Evolutionary conservation across 352 stramenopile genomes (phyloP), one percentile per base, ranked within the genome.

Genomic region (Pythium phragmitis): DNA sequence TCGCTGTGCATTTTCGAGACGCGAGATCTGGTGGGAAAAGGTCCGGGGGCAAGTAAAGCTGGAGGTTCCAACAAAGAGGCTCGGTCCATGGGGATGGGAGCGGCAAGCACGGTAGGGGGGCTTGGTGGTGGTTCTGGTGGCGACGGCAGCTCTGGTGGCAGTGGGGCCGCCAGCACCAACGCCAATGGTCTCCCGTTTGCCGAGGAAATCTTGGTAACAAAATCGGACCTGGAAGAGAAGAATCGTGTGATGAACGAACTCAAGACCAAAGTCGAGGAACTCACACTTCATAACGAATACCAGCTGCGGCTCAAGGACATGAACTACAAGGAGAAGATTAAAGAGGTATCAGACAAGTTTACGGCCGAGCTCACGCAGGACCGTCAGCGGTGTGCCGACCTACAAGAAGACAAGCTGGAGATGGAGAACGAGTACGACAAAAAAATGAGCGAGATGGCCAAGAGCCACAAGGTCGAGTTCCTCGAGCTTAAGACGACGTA

Each of bases 251-350:
- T 98, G 87, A 80, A 87, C 41, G 93, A 98, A 45, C 81, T 98
- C 39, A 96, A 96, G 61, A 96, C 80, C 26, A 98, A 98, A 73
- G 91, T 98, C 4, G 93, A 98, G 21, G 94, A 98, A 50, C 75
- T 98, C 21, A 94, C 82, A 14, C 73, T 97, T 9, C 90, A 98
- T 63, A 98, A 98, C 65, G 94, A 98, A 49, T 98, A 98, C 60
- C 91, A 98, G 53, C 70, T 98, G 36, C 82, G 94, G 3, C 69
- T 98, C 33, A 98, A 98, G 57, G 93, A 98, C 64, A 97, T 98
- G 77, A 97, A 97, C 69, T 98, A 98, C 75, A 91, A 88, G 53
- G 94, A 98, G 64, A 97, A 98, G 60, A 96, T 98, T 51, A 98
- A 98, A 68, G 94, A 98, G 62, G 80, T 97, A 3, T 97, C 87